Evolutionary conservation across 1,284 basidiomycete species (phyloP).

Genomic region (Naganishia sp.): DNA sequence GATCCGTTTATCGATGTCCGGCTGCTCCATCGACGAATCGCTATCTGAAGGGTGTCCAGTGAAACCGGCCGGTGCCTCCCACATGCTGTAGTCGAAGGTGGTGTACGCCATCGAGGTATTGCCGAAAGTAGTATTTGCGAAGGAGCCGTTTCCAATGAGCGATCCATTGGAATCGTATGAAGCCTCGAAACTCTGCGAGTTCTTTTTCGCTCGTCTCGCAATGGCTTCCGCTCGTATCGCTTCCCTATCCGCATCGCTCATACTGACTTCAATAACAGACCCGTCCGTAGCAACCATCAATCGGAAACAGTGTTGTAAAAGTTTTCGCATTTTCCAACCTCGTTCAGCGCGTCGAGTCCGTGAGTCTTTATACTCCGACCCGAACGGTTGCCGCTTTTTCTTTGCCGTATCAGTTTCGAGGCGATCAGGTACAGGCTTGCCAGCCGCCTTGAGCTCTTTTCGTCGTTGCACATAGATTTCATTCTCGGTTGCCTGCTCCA

Average conservation of each 20-base stretch:
- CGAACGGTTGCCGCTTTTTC: slow-evolving; percentile 1
- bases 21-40: slow-evolving; percentile 1
- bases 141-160: background rate
- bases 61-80: slow-evolving; percentile 17
- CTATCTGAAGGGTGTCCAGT: slow-evolving; percentile 21
- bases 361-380: slow-evolving; percentile 2
- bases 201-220: background rate
- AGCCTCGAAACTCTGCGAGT: slow-evolving; percentile 11
- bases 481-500: slow-evolving; percentile 23
- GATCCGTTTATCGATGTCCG: background rate
- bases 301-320: slow-evolving; percentile 24
- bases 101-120: background rate
- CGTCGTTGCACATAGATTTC: slow-evolving; percentile 11
- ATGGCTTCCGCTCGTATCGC: slow-evolving; percentile 5
- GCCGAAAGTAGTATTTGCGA: slow-evolving; percentile 1
- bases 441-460: slow-evolving; percentile 14
- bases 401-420: background rate
- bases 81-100: slow-evolving; percentile 20
- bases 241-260: slow-evolving; percentile 17
- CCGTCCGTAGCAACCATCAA: slow-evolving; percentile 20
- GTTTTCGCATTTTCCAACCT: slow-evolving; percentile 23
- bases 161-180: slow-evolving; percentile 19
- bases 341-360: slow-evolving; percentile 14
- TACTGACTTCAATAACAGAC: slow-evolving; percentile 16
- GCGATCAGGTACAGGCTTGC: background rate